These are phyloP conservation scores for Fusarium sp. DNA, from an alignment of 2,329 filamentous ascomycete species.

Conservation along the genomic window DNA sequence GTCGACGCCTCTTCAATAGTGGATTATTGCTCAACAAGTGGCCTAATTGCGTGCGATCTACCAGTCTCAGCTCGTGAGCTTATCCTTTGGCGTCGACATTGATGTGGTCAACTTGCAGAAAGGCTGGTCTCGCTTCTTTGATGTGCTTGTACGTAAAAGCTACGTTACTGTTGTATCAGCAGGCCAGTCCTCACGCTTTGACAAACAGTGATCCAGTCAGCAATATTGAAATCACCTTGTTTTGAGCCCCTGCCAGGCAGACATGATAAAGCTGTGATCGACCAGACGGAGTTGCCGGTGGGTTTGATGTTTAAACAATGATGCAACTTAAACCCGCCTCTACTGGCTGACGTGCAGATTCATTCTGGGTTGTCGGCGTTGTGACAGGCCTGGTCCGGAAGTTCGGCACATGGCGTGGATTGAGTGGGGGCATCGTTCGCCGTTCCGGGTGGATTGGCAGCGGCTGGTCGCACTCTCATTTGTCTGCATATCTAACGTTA, in stretches of 20 bases:
- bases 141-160: slow-evolving; percentile 21
- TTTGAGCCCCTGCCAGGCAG: slow-evolving; percentile 23
- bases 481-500: slow-evolving; percentile 23
- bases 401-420: slow-evolving; percentile 47
- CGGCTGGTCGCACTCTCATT: slow-evolving; percentile 23
- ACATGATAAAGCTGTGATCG: slow-evolving; percentile 31
- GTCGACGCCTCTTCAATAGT: slow-evolving; percentile 11
- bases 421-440: slow-evolving; percentile 36
- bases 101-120: background rate
- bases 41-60: slow-evolving; percentile 29
- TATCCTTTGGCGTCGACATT: background rate
- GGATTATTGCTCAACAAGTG: slow-evolving; percentile 3
- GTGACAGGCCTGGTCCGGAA: slow-evolving; percentile 39
- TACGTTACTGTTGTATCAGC: slow-evolving; percentile 14
- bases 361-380: slow-evolving; percentile 40
- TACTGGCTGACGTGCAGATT: slow-evolving; percentile 30
- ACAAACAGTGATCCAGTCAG: slow-evolving; percentile 37
- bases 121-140: slow-evolving; percentile 11
- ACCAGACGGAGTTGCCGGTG: slow-evolving; percentile 27
- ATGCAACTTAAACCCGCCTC: slow-evolving; percentile 28
- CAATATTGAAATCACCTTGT: slow-evolving; percentile 5
- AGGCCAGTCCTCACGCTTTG: slow-evolving; percentile 28
- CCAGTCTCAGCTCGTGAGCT: slow-evolving; percentile 11
- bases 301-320: slow-evolving; percentile 24
- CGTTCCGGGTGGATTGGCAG: slow-evolving; percentile 32